Conservation (phyloP, 306 rosid species). For the Castanopsis chinensis region DNA sequence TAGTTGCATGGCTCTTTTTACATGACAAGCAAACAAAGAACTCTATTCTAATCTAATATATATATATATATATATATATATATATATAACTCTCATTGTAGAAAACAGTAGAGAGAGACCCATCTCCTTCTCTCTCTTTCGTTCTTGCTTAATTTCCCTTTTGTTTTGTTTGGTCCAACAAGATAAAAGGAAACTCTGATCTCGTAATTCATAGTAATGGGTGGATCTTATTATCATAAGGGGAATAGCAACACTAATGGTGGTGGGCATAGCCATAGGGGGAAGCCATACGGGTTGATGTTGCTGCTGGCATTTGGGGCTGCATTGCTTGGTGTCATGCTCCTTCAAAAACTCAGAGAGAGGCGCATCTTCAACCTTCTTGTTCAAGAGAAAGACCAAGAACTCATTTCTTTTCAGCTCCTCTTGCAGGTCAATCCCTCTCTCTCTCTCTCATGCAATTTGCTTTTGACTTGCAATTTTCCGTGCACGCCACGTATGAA, state of each 20-base stretch:
- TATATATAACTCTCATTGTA: neutral
- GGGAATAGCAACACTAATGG: too few relatives aligned
- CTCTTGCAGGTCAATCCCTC: slow-evolving; percentile 54
- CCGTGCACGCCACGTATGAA: slow-evolving; percentile 17
- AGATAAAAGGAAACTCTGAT: neutral
- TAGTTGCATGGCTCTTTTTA: slow-evolving; percentile 57
- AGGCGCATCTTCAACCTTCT: slow-evolving; percentile 70
- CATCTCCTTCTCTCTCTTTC: neutral
- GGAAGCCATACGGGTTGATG: slow-evolving; percentile 50
- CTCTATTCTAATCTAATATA: neutral
- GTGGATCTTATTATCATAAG: too few relatives aligned
- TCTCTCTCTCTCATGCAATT: slow-evolving; percentile 19
- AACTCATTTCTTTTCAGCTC: slow-evolving; percentile 58
- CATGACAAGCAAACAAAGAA: slow-evolving; percentile 71
- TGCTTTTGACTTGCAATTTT: slow-evolving; percentile 22
- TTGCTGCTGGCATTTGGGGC: slow-evolving; percentile 68
- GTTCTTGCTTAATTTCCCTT: too few relatives aligned
- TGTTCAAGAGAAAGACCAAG: slow-evolving; percentile 54
- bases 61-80: neutral
- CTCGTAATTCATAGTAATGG: too few relatives aligned
- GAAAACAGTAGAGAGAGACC: neutral
- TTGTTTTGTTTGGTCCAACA: neutral
- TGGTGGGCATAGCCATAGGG: slow-evolving; percentile 19
- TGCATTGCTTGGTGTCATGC: slow-evolving; percentile 78
- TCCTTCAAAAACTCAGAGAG: slow-evolving; percentile 81